These are phyloP conservation scores for Poa annua DNA, from an alignment of 176 grass and related monocot species.

Conservation along the genomic window DNA sequence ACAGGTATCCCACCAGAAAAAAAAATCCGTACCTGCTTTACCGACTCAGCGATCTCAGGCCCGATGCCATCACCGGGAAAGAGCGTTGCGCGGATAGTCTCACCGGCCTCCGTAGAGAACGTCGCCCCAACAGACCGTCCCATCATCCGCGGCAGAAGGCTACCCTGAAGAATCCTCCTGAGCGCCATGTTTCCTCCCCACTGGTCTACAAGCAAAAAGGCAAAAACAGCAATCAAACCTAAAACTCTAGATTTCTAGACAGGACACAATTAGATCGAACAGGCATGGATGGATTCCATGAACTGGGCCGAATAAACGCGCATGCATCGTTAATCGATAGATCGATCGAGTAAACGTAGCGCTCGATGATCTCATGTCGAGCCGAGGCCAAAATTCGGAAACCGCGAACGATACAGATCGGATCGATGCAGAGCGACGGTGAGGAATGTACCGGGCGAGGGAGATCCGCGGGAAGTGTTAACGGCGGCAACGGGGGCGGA, in stretches of 20 bases:
- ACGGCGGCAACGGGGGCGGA: conserved; percentile 12
- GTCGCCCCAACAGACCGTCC: conserved; percentile 30
- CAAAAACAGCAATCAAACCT: conserved; percentile 41
- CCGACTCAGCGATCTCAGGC: conserved; percentile 88
- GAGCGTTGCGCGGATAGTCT: conserved; percentile 73
- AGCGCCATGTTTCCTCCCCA: conserved; percentile 52
- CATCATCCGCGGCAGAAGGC: conserved; percentile 48
- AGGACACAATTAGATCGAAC: neutral
- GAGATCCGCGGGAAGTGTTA: conserved; percentile 25
- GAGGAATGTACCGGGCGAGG: conserved; percentile 46
- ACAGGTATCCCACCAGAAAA: neutral
- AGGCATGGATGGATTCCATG: neutral
- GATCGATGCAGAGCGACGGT: neutral
- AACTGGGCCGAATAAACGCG: neutral
- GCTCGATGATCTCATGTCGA: conserved; percentile 12
- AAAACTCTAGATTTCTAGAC: neutral
- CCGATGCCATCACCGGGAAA: conserved; percentile 97
- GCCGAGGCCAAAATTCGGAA: neutral
- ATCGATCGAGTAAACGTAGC: neutral
- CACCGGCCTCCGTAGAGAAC: conserved; percentile 50
- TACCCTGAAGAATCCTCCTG: conserved; percentile 59
- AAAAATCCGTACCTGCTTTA: conserved; percentile 67
- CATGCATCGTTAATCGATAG: neutral
- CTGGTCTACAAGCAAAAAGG: conserved; percentile 25
- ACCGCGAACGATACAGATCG: neutral